Percentiles rank a stretch among this genome's conserved stretches.
These are phyloP conservation scores for Pichia membranifaciens DNA, from an alignment of 805 yeast species.

Conservation along the genomic window DNA sequence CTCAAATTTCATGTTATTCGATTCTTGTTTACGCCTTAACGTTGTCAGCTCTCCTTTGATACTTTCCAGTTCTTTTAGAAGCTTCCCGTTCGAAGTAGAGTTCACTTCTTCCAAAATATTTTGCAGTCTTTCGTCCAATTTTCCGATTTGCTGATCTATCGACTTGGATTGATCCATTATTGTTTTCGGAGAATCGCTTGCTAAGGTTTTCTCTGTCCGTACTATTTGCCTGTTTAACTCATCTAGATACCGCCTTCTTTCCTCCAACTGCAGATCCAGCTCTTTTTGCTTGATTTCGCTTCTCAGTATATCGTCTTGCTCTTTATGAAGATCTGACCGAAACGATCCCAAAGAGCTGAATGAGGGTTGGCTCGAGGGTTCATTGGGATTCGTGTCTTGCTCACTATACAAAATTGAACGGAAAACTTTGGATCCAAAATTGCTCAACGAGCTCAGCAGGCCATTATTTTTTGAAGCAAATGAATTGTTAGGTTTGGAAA, in stretches of 20 bases:
- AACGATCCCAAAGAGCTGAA: not conserved
- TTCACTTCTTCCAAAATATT: conserved; percentile 16
- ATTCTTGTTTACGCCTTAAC: conserved; percentile 29
- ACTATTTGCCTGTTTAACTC: conserved; percentile 5
- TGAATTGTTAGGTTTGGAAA: not conserved
- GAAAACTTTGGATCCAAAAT: conserved; percentile 25
- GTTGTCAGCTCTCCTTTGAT: conserved; percentile 21
- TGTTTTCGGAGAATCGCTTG: not conserved
- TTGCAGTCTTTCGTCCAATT: conserved; percentile 15
- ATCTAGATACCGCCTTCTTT: conserved; percentile 9
- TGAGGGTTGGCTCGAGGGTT: not conserved
- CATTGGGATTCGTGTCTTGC: conserved; percentile 8
- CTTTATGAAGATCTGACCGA: not conserved
- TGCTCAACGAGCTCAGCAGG: conserved; percentile 23
- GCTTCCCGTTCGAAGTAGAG: conserved; percentile 14
- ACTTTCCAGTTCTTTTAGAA: conserved; percentile 17
- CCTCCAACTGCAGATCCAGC: conserved; percentile 6
- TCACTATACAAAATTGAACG: conserved; percentile 28
- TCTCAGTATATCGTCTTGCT: not conserved
- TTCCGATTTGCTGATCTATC: conserved; percentile 7
- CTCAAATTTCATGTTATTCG: conserved; percentile 62
- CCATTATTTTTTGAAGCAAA: conserved; percentile 14
- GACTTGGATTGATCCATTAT: conserved; percentile 9
- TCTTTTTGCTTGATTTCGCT: conserved; percentile 2
- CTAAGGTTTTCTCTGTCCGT: not conserved